Percentiles rank a stretch among this genome's conserved stretches.
Conservation (phyloP, 768 basidiomycete genomes). For the Lentinula aciculospora region DNA sequence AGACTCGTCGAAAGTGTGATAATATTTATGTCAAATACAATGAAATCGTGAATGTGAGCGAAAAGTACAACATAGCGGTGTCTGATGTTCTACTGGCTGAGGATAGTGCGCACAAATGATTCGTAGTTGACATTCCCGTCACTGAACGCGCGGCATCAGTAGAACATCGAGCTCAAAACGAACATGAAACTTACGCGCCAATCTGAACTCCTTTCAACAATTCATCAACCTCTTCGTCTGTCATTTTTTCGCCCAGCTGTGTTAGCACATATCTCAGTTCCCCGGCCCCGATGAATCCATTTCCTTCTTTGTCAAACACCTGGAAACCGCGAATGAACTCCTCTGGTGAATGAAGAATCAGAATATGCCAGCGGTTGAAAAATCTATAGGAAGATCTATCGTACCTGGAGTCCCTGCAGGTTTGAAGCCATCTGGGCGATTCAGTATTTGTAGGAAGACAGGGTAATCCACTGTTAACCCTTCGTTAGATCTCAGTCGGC, state of each 20-base stretch:
- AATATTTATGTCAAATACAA: neutral
- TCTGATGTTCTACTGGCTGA: slow-evolving; percentile 57
- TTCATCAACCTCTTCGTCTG: slow-evolving; percentile 97
- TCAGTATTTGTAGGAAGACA: slow-evolving; percentile 85
- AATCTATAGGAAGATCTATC: slow-evolving; percentile 17
- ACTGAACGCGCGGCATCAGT: slow-evolving; percentile 32
- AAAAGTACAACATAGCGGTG: neutral
- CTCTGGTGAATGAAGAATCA: slow-evolving; percentile 43
- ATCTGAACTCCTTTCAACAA: slow-evolving; percentile 94
- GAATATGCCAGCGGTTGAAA: neutral
- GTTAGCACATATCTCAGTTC: slow-evolving; percentile 92
- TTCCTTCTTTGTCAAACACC: slow-evolving; percentile 95
- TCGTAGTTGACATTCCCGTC: slow-evolving; percentile 98
- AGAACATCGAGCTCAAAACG: slow-evolving; percentile 6
- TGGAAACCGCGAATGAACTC: slow-evolving; percentile 99
- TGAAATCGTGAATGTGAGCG: neutral
- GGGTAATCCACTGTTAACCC: slow-evolving; percentile 78
- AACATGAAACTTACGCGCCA: slow-evolving; percentile 55
- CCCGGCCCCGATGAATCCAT: slow-evolving; percentile 87
- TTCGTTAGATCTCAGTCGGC: slow-evolving; percentile 2
- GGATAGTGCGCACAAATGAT: slow-evolving; percentile 91
- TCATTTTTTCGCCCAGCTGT: slow-evolving; percentile 97
- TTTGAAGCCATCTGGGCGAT: slow-evolving; percentile 95
- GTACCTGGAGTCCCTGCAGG: slow-evolving; percentile 92
- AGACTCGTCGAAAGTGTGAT: neutral